Conservation (phyloP, 352 stramenopile species). For the Blastocystis sp. region DNA sequence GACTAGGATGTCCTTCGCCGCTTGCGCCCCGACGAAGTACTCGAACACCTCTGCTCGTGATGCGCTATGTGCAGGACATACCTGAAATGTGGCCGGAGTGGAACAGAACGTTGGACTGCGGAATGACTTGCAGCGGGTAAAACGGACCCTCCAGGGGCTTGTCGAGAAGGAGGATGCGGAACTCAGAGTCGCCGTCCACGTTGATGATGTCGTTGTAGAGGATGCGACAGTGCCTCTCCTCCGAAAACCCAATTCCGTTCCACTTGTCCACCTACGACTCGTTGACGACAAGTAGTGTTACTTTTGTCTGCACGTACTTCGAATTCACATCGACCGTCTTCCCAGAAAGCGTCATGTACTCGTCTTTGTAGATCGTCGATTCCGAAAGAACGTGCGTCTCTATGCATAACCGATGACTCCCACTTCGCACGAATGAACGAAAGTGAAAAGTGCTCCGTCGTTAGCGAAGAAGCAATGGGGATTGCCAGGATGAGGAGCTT, state of each 20-base stretch:
- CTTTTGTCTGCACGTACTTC: slow-evolving; percentile 53
- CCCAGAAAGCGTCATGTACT: slow-evolving; percentile 63
- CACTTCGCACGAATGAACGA: slow-evolving; percentile 26
- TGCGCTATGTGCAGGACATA: neutral
- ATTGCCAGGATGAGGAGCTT: slow-evolving; percentile 35
- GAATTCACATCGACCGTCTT: slow-evolving; percentile 12
- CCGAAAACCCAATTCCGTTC: slow-evolving; percentile 47
- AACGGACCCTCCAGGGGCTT: slow-evolving; percentile 51
- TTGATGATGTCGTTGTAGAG: slow-evolving; percentile 46
- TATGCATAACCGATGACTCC: neutral
- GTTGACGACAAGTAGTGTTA: neutral
- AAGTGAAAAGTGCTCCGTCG: slow-evolving; percentile 1
- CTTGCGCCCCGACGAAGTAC: slow-evolving; percentile 6
- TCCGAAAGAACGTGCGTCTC: slow-evolving; percentile 24
- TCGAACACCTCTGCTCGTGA: slow-evolving; percentile 37
- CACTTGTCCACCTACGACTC: slow-evolving; percentile 48
- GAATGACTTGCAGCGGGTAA: slow-evolving; percentile 53
- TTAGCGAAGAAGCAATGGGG: slow-evolving; percentile 2
- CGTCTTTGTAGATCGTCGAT: slow-evolving; percentile 48
- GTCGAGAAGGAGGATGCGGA: slow-evolving; percentile 60
- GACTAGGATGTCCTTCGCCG: slow-evolving; percentile 11
- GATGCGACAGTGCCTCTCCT: slow-evolving; percentile 50
- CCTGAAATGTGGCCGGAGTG: slow-evolving; percentile 40
- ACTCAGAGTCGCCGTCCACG: slow-evolving; percentile 30
- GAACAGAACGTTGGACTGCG: slow-evolving; percentile 44